These are phyloP conservation scores for Vanderwaltozyma polyspora DNA, from an alignment of 805 yeast species.

Conservation along the genomic window DNA sequence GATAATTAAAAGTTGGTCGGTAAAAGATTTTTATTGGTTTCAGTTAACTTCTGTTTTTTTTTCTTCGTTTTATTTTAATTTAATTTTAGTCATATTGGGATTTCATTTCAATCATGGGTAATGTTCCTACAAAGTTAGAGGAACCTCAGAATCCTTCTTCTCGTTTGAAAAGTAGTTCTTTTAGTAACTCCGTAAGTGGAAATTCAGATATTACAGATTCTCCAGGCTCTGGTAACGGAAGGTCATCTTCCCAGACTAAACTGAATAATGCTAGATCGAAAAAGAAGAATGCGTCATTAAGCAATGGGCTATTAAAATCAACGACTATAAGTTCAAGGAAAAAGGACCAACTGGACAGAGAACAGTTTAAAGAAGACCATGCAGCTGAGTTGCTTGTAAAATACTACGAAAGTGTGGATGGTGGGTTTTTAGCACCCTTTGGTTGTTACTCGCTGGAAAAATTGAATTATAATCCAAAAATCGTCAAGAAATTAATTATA, in stretches of 20 bases:
- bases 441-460: slow-evolving; percentile 72
- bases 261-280: neutral
- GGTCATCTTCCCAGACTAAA: no score
- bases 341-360: slow-evolving; percentile 44
- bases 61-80: no score
- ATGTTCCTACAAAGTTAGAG: slow-evolving; percentile 36
- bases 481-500: slow-evolving; percentile 61
- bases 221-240: no score
- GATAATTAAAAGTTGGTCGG: no score
- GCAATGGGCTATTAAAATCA: neutral
- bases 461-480: slow-evolving; percentile 58
- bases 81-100: no score
- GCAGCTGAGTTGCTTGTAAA: slow-evolving; percentile 47
- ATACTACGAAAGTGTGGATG: slow-evolving; percentile 70
- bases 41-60: no score
- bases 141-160: no score
- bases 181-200: no score
- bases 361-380: slow-evolving; percentile 40
- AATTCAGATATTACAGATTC: no score
- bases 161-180: no score
- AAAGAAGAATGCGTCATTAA: neutral
- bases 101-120: no score
- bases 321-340: slow-evolving; percentile 15
- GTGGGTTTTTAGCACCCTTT: slow-evolving; percentile 86
- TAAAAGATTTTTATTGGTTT: no score